phyloP scores from a whole-genome alignment of 2,329 filamentous ascomycete genomes.

The Metarhizium album region DNA sequence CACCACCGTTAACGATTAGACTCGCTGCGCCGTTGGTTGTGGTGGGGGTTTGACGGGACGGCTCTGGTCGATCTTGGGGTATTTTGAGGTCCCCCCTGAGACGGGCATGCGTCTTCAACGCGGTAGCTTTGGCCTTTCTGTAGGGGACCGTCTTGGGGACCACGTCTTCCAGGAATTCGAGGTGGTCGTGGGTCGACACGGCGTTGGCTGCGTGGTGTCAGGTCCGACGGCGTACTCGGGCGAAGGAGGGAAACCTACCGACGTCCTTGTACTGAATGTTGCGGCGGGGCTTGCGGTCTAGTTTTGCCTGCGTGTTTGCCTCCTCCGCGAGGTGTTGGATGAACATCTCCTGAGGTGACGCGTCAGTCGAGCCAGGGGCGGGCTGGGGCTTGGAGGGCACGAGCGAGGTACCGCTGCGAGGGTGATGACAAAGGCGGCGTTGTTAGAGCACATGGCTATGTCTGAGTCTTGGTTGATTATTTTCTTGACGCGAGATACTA shows the following conservation, averaged over 20 bases:
- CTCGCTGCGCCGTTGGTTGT: constrained; percentile 14
- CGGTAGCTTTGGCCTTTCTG: constrained; percentile 62
- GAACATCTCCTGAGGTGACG: constrained; percentile 68
- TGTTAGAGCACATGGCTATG: constrained; percentile 77
- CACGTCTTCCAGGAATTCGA: constrained; percentile 88
- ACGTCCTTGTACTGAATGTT: constrained; percentile 96
- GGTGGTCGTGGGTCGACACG: constrained; percentile 78
- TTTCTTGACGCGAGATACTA: constrained; percentile 92
- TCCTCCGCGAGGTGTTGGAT: constrained; percentile 83
- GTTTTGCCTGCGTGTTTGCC: constrained; percentile 77
- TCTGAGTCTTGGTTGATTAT: constrained; percentile 86
- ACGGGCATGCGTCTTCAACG: constrained; percentile 37
- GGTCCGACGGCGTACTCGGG: neutral
- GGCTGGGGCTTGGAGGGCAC: neutral
- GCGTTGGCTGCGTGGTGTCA: constrained; percentile 54
- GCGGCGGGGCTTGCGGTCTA: constrained; percentile 81
- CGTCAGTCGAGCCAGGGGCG: constrained; percentile 1
- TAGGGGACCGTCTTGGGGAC: constrained; percentile 78
- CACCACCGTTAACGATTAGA: constrained; percentile 18
- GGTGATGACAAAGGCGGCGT: constrained; percentile 87
- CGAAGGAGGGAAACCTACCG: constrained; percentile 36
- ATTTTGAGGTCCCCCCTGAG: constrained; percentile 29
- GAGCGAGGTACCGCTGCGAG: constrained; percentile 58
- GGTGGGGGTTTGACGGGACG: constrained; percentile 9
- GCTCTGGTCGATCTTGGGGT: constrained; percentile 12